Evolutionary conservation across 2,329 filamentous ascomycete genomes (phyloP).

Genomic region (Aaosphaeria arxii): DNA sequence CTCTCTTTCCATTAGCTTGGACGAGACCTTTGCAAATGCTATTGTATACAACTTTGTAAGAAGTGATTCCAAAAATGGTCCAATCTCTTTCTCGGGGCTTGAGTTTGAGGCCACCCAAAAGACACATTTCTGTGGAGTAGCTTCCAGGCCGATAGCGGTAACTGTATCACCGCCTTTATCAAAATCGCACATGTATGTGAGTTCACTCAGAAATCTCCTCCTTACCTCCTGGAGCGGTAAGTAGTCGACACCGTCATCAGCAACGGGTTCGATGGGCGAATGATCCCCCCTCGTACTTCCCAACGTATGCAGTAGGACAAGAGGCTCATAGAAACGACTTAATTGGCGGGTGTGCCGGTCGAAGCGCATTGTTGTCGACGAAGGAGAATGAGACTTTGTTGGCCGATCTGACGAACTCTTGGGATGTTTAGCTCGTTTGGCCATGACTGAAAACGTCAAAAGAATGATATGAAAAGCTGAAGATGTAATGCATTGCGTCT

Average conservation of each 20-base stretch:
- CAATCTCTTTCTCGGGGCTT: slow-evolving; percentile 5
- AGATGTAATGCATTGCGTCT: too few species aligned
- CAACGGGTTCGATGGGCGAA: background rate
- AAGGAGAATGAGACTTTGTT: too few species aligned
- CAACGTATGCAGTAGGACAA: background rate
- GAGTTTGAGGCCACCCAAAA: slow-evolving; percentile 13
- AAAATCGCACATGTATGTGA: slow-evolving; percentile 10
- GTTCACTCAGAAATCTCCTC: slow-evolving; percentile 8
- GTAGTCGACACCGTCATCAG: background rate
- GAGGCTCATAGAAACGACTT: background rate
- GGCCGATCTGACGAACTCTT: too few species aligned
- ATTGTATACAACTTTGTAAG: background rate
- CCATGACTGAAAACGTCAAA: too few species aligned
- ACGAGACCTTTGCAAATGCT: background rate
- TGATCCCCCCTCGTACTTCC: background rate
- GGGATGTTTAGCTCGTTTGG: too few species aligned
- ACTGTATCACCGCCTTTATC: slow-evolving; percentile 12
- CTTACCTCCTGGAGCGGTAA: slow-evolving; percentile 1
- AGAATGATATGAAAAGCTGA: too few species aligned
- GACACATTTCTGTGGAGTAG: slow-evolving; percentile 8
- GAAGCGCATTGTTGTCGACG: too few species aligned
- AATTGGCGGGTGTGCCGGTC: background rate
- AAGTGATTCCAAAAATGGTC: slow-evolving; percentile 6
- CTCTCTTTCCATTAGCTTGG: background rate
- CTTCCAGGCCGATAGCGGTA: slow-evolving; percentile 10